Conservation (phyloP, 257 asterid species). For the Cordia subcordata region DNA sequence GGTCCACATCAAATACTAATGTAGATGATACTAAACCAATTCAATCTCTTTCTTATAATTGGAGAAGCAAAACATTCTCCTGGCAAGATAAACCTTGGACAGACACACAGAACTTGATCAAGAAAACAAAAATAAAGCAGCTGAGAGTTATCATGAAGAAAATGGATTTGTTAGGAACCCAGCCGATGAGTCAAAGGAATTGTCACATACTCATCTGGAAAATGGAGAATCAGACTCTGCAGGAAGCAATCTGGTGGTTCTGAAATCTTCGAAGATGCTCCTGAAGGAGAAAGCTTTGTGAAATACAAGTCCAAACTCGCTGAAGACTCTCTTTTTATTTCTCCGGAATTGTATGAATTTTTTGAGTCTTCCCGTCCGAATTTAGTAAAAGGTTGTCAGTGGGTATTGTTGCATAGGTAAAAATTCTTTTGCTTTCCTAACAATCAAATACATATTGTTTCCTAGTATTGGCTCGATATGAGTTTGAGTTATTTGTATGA, state of each 20-base stretch:
- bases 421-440: conserved; percentile 2
- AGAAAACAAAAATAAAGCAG: conserved; percentile 20
- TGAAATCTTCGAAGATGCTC: conserved; percentile 61
- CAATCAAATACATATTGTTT: neutral
- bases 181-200: conserved; percentile 11
- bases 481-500: conserved; percentile 47
- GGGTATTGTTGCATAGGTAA: conserved; percentile 88
- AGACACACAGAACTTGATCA: conserved; percentile 30
- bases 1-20: conserved; percentile 33
- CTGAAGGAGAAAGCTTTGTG: conserved; percentile 40
- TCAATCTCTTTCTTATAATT: conserved; percentile 53
- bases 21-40: conserved; percentile 35
- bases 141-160: conserved; percentile 18
- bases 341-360: conserved; percentile 63
- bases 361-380: conserved; percentile 87
- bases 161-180: conserved; percentile 10
- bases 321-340: conserved; percentile 64
- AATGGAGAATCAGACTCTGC: conserved; percentile 45
- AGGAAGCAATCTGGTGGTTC: conserved; percentile 50
- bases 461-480: conserved; percentile 11
- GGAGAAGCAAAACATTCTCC: conserved; percentile 75
- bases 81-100: conserved; percentile 64
- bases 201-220: conserved; percentile 23
- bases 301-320: conserved; percentile 47
- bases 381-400: conserved; percentile 86